Conservation (phyloP, 1,139 yeast species). For the Hansenula sp. region DNA sequence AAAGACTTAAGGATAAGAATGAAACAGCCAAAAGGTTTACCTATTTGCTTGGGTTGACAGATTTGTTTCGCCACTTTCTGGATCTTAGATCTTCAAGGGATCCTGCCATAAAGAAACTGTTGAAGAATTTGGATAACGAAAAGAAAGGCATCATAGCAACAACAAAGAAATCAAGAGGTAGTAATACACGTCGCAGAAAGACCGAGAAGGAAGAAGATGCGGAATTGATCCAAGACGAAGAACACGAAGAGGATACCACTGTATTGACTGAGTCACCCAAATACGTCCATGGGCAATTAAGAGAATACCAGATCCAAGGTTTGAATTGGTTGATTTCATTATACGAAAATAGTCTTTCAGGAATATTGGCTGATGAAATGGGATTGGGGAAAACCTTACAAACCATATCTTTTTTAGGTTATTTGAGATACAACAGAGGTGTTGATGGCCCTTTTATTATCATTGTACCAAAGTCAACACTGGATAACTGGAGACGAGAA, state of each 20-base stretch:
- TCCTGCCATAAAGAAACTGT: slow-evolving; percentile 52
- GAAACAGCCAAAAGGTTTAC: slow-evolving; percentile 80
- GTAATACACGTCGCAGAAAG: slow-evolving; percentile 48
- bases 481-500: slow-evolving; percentile 95
- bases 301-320: slow-evolving; percentile 89
- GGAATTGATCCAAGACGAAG: slow-evolving; percentile 77
- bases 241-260: slow-evolving; percentile 48
- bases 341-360: slow-evolving; percentile 78
- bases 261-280: slow-evolving; percentile 79
- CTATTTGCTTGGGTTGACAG: slow-evolving; percentile 78
- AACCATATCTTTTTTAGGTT: slow-evolving; percentile 87
- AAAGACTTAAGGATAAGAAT: slow-evolving; percentile 51
- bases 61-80: slow-evolving; percentile 83
- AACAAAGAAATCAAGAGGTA: slow-evolving; percentile 26
- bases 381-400: slow-evolving; percentile 95
- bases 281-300: slow-evolving; percentile 61
- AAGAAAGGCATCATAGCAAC: slow-evolving; percentile 23
- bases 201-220: slow-evolving; percentile 93
- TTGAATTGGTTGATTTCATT: slow-evolving; percentile 86
- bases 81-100: slow-evolving; percentile 78
- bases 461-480: slow-evolving; percentile 91
- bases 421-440: slow-evolving; percentile 69
- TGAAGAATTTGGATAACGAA: slow-evolving; percentile 51
- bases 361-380: slow-evolving; percentile 97
- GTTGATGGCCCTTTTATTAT: slow-evolving; percentile 90